phyloP scores from a whole-genome alignment of 192 early-diverging fungal species.

The Backusella australiensis region DNA sequence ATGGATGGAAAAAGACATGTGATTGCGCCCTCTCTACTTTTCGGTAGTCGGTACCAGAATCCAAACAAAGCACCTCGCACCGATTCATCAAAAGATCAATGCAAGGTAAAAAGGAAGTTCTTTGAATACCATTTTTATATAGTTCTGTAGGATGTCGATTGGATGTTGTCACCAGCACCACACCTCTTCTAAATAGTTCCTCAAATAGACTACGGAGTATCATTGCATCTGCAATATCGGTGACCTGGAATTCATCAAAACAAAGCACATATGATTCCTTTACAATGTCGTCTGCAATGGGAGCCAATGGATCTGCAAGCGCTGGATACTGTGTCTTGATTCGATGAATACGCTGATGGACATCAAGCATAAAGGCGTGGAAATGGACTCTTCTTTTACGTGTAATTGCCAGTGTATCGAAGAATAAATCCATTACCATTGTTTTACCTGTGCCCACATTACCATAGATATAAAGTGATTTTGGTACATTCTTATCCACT shows the following conservation, averaged over 20 bases:
- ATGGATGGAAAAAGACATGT: conserved; percentile 71
- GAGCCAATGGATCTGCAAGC: conserved; percentile 62
- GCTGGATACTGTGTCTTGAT: conserved; percentile 51
- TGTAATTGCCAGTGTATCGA: conserved; percentile 64
- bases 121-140: conserved; percentile 96
- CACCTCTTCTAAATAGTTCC: conserved; percentile 79
- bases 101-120: conserved; percentile 88
- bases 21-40: conserved; percentile 55
- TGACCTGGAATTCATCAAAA: conserved; percentile 97
- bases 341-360: conserved; percentile 73
- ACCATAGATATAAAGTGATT: conserved; percentile 65
- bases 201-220: conserved; percentile 78
- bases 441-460: conserved; percentile 93
- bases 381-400: conserved; percentile 92
- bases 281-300: conserved; percentile 79
- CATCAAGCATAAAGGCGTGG: conserved; percentile 96
- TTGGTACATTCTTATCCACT: conserved; percentile 27
- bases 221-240: conserved; percentile 98
- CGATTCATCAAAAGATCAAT: conserved; percentile 82
- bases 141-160: conserved; percentile 91
- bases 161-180: conserved; percentile 90
- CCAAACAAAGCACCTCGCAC: conserved; percentile 78
- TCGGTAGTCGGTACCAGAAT: conserved; percentile 95
- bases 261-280: conserved; percentile 84
- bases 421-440: conserved; percentile 96